phyloP scores from a whole-genome alignment of 441 rosid genomes.

The Biscutella auriculata region DNA sequence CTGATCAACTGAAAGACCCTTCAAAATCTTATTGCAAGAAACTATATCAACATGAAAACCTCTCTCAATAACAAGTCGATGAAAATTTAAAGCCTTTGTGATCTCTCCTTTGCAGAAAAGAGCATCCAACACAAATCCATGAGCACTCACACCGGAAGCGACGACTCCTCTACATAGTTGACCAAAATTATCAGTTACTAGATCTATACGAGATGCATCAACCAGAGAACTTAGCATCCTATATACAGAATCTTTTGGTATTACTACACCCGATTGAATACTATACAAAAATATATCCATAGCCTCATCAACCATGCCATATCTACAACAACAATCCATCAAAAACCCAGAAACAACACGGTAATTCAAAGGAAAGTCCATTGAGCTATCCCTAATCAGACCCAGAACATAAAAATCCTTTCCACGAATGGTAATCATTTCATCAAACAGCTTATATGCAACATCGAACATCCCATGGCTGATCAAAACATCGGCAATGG shows the following conservation, averaged over 20 bases:
- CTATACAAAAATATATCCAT: slow-evolving; percentile 17
- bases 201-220: slow-evolving; percentile 14
- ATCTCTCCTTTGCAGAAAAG: slow-evolving; percentile 23
- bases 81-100: slow-evolving; percentile 27
- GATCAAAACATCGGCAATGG: slow-evolving; percentile 27
- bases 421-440: slow-evolving; percentile 18
- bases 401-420: slow-evolving; percentile 12
- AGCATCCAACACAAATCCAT: slow-evolving; percentile 28
- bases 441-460: slow-evolving; percentile 30
- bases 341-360: slow-evolving; percentile 21
- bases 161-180: slow-evolving; percentile 15
- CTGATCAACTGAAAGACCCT: slow-evolving; percentile 20
- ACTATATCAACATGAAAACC: slow-evolving; percentile 23
- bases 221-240: slow-evolving; percentile 24
- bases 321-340: slow-evolving; percentile 25
- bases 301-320: slow-evolving; percentile 24
- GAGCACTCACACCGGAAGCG: slow-evolving; percentile 5
- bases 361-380: neutral
- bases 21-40: slow-evolving; percentile 35
- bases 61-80: slow-evolving; percentile 12
- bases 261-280: neutral
- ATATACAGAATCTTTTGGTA: slow-evolving; percentile 12
- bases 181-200: slow-evolving; percentile 20
- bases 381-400: neutral
- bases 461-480: slow-evolving; percentile 19